These are phyloP conservation scores for Pythium coloratum DNA, from an alignment of 352 stramenopile species.

Conservation along the genomic window DNA sequence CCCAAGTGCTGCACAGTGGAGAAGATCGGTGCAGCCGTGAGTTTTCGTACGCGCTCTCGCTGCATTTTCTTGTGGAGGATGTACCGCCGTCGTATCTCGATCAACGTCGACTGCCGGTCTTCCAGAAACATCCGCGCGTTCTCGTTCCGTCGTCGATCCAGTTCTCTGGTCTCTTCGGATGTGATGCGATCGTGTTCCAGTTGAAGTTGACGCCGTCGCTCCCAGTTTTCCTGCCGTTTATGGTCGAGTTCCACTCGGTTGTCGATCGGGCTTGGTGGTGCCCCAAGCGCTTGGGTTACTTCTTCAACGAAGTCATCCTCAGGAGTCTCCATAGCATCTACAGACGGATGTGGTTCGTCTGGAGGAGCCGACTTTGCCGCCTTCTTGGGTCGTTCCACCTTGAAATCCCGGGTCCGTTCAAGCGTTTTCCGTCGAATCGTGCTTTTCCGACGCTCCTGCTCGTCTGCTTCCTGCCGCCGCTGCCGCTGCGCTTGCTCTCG, in stretches of 20 bases:
- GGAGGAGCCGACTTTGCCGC: neutral
- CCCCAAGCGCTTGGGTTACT: neutral
- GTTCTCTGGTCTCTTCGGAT: constrained; percentile 17
- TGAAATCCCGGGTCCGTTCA: constrained; percentile 25
- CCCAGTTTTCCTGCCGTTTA: constrained; percentile 27
- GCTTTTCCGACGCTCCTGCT: constrained; percentile 4
- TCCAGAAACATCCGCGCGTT: constrained; percentile 52
- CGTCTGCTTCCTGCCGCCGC: constrained; percentile 9
- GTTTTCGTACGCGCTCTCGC: constrained; percentile 35
- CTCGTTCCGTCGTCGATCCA: constrained; percentile 44
- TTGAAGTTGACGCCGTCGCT: constrained; percentile 7
- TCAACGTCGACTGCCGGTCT: constrained; percentile 30
- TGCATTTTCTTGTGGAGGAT: constrained; percentile 2
- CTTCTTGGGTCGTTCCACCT: constrained; percentile 10
- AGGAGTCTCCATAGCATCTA: neutral
- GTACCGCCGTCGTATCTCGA: constrained; percentile 29
- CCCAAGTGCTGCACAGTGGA: constrained; percentile 16
- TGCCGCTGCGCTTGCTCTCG: constrained; percentile 21
- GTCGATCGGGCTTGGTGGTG: constrained; percentile 4
- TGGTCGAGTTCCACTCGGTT: constrained; percentile 23
- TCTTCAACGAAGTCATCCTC: neutral
- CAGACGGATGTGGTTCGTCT: neutral
- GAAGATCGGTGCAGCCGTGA: constrained; percentile 28
- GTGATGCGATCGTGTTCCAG: constrained; percentile 18
- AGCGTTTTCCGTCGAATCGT: constrained; percentile 32